These are phyloP conservation scores for Luffa acutangula DNA, from an alignment of 306 rosid species.

Conservation along the genomic window DNA sequence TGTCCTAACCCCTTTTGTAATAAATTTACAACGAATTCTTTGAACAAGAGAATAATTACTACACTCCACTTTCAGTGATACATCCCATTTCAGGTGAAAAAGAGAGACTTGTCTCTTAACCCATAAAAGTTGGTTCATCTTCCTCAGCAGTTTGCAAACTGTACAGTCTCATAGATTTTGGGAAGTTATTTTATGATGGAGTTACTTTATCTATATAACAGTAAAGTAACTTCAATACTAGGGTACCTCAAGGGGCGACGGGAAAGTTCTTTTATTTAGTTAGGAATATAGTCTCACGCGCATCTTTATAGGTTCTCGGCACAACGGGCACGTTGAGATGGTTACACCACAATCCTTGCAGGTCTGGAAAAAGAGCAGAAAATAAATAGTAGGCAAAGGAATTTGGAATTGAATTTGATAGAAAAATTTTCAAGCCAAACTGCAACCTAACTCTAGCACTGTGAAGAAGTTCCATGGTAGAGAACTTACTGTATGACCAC, in stretches of 20 bases:
- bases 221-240: background rate
- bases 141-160: background rate
- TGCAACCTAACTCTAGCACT: background rate
- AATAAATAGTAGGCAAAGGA: background rate
- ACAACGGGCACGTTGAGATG: constrained; percentile 59
- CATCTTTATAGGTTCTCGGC: constrained; percentile 62
- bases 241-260: background rate
- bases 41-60: background rate
- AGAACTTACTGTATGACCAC: constrained; percentile 80
- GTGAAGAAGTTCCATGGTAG: background rate
- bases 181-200: background rate
- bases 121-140: background rate
- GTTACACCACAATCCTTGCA: constrained; percentile 82
- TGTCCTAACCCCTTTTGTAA: background rate
- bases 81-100: background rate
- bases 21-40: background rate
- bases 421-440: background rate
- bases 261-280: background rate
- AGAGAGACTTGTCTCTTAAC: background rate
- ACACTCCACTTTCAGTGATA: background rate
- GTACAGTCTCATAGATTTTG: background rate
- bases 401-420: background rate
- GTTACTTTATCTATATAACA: background rate
- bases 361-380: constrained; percentile 34
- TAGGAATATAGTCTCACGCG: constrained; percentile 63